Evolutionary conservation across 768 basidiomycete species (phyloP), one percentile per base, ranked within the genome.

Genomic region (Clitopilus passeckerianus): DNA sequence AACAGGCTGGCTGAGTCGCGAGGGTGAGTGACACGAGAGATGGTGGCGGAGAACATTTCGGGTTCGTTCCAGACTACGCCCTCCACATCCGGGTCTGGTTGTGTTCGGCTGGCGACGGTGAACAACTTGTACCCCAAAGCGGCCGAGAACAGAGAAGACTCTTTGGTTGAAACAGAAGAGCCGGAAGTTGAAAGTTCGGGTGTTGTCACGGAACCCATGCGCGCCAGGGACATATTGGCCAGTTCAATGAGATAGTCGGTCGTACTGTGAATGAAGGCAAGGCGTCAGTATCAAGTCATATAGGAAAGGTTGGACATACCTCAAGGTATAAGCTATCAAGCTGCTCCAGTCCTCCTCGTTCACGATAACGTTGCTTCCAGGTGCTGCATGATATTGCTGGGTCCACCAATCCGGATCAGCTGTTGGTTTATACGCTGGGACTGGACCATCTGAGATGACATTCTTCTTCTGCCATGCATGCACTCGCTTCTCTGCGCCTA

Each of bases 291-390:
- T 53, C 30, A n/a, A 14, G 14, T n/a, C 30, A 46, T 12, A 20
- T 27, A 46, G 57, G 37, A 34, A 15, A 59, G 41, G 54, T 37
- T 9, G 34, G 34, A 67, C 74, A 18, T 61, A 87, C 87, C 86
- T 87, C 54, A 90, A 71, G 7, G 87, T 89, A 70, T 87, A 90
- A 6, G 89, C 85, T 63, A 90, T 90, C 53, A 91, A 84, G 68
- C 87, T 90, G 7, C 88, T 87, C 87, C 85, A 87, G 68, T 90
- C 88, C 65, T 82, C 78, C 66, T 91, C 90, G 54, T 82, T 70
- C 8, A 90, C 81, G 60, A 90, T 79, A 5, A 89, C 77, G 65
- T 82, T 86, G 7, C 85, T 80, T 3, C 83, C 82, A n/a, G 89
- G 87, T 16, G 88, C 74, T 33, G 80, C 82, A 73, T 91, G 86